Percentiles rank a stretch among this genome's conserved stretches.
Evolutionary conservation across 805 yeast genomes (phyloP).

Genomic region (Ogataea sp.): DNA sequence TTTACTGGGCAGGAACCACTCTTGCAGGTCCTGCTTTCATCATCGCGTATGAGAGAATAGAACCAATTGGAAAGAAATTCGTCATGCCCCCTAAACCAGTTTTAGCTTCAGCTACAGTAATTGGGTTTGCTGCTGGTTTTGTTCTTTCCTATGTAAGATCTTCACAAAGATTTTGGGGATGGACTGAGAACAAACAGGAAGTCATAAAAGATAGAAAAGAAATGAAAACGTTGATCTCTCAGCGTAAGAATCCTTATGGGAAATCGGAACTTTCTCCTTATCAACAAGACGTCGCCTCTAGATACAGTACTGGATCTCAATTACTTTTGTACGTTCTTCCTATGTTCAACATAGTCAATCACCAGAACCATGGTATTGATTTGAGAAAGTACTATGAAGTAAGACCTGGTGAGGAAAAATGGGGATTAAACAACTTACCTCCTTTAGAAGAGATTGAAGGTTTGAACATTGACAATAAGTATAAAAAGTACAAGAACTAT

Average conservation of each 20-base stretch:
- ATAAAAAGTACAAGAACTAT: constrained; percentile 10
- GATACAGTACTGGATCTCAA: constrained; percentile 70
- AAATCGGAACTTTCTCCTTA: constrained; percentile 56
- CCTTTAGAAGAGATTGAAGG: constrained; percentile 42
- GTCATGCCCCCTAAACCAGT: constrained; percentile 46
- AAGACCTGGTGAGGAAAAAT: constrained; percentile 50
- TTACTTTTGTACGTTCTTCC: constrained; percentile 56
- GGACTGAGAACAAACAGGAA: constrained; percentile 64
- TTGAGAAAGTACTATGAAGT: constrained; percentile 49
- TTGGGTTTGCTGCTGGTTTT: constrained; percentile 73
- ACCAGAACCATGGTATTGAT: constrained; percentile 77
- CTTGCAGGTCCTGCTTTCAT: constrained; percentile 42
- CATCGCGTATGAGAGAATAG: constrained; percentile 35
- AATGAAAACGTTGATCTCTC: constrained; percentile 54
- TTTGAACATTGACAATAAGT: constrained; percentile 9
- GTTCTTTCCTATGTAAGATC: constrained; percentile 60
- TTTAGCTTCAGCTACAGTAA: constrained; percentile 48
- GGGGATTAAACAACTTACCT: constrained; percentile 41
- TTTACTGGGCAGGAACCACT: constrained; percentile 38
- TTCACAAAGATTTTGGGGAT: constrained; percentile 69
- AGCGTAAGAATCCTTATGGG: constrained; percentile 63
- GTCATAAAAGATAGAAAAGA: constrained; percentile 68
- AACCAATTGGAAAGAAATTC: constrained; percentile 34
- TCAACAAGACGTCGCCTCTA: constrained; percentile 65
- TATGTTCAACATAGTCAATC: constrained; percentile 75